A percentile compares a stretch with the other conserved stretches of the same genome.
phyloP scores from a whole-genome alignment of 2,329 filamentous ascomycete species.

The Davidsoniella eucalypti region DNA sequence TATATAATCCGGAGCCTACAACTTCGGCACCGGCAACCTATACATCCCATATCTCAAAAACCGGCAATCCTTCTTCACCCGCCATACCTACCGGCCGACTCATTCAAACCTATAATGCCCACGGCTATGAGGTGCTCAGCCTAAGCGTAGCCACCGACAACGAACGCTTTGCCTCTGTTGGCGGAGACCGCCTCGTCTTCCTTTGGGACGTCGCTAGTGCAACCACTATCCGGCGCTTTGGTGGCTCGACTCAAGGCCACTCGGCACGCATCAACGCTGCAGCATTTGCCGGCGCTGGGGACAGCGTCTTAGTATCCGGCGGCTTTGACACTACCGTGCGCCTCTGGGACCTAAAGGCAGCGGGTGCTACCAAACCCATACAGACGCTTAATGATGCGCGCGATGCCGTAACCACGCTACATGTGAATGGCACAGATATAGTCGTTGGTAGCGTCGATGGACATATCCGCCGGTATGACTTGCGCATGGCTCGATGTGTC shows the following conservation, averaged over 20 bases:
- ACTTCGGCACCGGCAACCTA: constrained; percentile 19
- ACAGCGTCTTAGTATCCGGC: constrained; percentile 54
- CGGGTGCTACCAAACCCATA: constrained; percentile 40
- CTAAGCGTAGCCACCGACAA: constrained; percentile 63
- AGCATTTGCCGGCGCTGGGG: constrained; percentile 59
- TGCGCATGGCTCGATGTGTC: constrained; percentile 54
- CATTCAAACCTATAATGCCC: constrained; percentile 76
- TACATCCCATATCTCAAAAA: background rate
- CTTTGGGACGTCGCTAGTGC: constrained; percentile 85
- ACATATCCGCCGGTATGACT: constrained; percentile 63
- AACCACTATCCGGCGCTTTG: constrained; percentile 59
- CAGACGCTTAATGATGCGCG: constrained; percentile 58
- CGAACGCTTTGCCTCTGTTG: constrained; percentile 67
- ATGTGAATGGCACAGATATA: constrained; percentile 38
- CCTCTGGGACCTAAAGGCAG: constrained; percentile 52
- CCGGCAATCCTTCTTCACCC: background rate
- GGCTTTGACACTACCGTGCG: constrained; percentile 62
- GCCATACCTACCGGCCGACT: constrained; percentile 36
- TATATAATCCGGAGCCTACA: constrained; percentile 60
- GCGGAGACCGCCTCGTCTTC: constrained; percentile 82
- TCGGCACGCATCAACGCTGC: constrained; percentile 61
- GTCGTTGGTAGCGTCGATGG: constrained; percentile 72
- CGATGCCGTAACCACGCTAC: constrained; percentile 45
- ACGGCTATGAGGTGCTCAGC: constrained; percentile 83
- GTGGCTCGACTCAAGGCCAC: constrained; percentile 44